Base-by-base conservation (phyloP, 169 alveolate genomes). In the Cystoisospora suis region DNA sequence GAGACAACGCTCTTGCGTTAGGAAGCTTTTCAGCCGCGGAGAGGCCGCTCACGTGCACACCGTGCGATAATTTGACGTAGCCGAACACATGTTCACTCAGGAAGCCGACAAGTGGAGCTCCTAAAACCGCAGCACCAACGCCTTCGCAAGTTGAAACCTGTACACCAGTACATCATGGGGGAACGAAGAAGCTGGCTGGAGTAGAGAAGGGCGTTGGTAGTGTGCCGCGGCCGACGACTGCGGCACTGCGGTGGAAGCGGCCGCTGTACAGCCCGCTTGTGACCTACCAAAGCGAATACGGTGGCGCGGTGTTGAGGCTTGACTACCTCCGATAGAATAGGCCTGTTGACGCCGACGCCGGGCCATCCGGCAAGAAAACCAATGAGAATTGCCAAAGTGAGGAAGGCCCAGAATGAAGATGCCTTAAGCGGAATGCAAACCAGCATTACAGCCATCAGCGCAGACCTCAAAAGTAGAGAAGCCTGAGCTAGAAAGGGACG, bases 311-410 rank as follows among this genome's bases (percentile, higher is more conserved):
- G 96, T 86, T 96, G 95, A 40, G 98, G 97, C 85, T 94, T 87
- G n/a, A 96, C 97, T 34, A 97, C 95, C 59, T 96, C 97, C 23
- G 98, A 94, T 46, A 97, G 92, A 15, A 97, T 96, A 3, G 98
- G 97, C 83, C 98, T 92, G 79, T 96, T 97, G 49, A 97, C 97
- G 0, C 97, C 97, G 75, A 96, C 97, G 27, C 97, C 98, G 27
- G 98, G 97, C 91, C 96, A 95, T 40, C 97, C 95, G 56, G 97
- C 93, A 65, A 96, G 87, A 6, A 88, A 61, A 46, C 98, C 98
- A 53, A 96, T 90, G 40, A 95, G 85, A 91, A 96, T 88, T 29
- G 97, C 80, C 93, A 91, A 65, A 27, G 90, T 77, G 53, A 80
- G 47, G 85, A 92, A 93, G 75, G 69, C 91, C 94, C 94, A 90